Conservation (phyloP, 179 eudicot genomes). For the Kewa caespitosa region DNA sequence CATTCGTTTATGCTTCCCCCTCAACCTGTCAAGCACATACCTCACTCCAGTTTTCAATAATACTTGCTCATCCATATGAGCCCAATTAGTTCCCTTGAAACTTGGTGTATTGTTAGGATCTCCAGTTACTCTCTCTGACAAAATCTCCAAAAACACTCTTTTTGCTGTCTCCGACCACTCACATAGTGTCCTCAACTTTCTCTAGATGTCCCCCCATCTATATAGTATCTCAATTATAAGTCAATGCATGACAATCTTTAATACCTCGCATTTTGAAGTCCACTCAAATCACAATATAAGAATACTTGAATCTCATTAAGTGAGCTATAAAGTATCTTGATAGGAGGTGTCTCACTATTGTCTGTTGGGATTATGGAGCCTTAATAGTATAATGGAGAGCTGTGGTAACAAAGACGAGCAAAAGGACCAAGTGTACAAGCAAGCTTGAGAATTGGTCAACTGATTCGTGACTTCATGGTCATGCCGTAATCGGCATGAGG, state of each 20-base stretch:
- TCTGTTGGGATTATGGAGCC: too few relatives aligned
- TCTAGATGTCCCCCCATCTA: neutral
- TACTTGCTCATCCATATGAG: neutral
- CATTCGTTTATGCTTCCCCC: neutral
- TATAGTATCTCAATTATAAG: neutral
- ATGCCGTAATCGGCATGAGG: too few relatives aligned
- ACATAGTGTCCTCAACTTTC: neutral
- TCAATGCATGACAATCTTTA: neutral
- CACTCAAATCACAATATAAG: neutral
- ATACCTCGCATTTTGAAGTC: too few relatives aligned
- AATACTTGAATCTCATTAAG: neutral
- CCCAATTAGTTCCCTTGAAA: neutral
- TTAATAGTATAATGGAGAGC: too few relatives aligned
- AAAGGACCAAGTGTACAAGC: too few relatives aligned
- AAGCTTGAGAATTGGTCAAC: too few relatives aligned
- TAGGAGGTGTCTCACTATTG: neutral
- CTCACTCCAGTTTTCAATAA: neutral
- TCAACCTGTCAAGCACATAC: neutral
- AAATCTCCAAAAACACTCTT: neutral
- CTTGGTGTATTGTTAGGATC: neutral
- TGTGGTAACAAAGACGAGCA: too few relatives aligned
- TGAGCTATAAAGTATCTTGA: neutral
- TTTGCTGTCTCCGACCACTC: neutral
- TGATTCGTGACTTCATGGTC: too few relatives aligned
- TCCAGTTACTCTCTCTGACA: neutral